Evolutionary conservation across 768 basidiomycete species (phyloP).

Genomic region (Boletus patriciae): DNA sequence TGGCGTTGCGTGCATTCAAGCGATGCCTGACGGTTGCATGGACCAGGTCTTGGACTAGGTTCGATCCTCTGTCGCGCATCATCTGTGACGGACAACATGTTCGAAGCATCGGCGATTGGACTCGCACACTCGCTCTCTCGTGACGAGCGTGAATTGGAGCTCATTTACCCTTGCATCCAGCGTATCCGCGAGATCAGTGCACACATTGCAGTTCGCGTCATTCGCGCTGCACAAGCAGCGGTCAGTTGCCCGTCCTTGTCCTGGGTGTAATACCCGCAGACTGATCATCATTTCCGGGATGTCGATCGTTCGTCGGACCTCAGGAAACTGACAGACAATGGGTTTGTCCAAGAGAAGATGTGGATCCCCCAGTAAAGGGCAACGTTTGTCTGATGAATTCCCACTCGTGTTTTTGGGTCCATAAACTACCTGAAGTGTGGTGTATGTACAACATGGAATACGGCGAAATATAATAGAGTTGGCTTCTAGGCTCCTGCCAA

Average conservation of each 20-base stretch:
- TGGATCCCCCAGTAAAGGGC: slow-evolving; percentile 55
- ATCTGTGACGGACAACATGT: slow-evolving; percentile 81
- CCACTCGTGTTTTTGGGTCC: not conserved
- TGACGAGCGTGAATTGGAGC: slow-evolving; percentile 63
- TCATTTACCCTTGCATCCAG: slow-evolving; percentile 83
- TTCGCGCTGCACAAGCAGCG: slow-evolving; percentile 76
- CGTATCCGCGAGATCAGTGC: slow-evolving; percentile 86
- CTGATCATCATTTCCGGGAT: slow-evolving; percentile 36
- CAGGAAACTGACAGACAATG: slow-evolving; percentile 53
- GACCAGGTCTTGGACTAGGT: slow-evolving; percentile 57
- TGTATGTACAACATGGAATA: slow-evolving; percentile 8
- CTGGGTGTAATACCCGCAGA: slow-evolving; percentile 15
- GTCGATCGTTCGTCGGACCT: slow-evolving; percentile 57
- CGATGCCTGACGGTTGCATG: slow-evolving; percentile 1
- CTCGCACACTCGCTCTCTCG: slow-evolving; percentile 69
- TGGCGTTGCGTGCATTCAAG: not conserved
- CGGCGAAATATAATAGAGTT: not conserved
- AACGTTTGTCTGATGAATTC: not conserved
- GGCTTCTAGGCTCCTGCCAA: slow-evolving; percentile 47
- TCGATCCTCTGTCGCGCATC: slow-evolving; percentile 68
- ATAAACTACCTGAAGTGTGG: not conserved
- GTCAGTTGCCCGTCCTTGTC: slow-evolving; percentile 41
- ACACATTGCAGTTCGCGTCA: slow-evolving; percentile 69
- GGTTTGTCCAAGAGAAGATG: slow-evolving; percentile 64
- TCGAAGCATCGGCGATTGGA: slow-evolving; percentile 83